Conservation (phyloP, 1,284 basidiomycete genomes). For the Trametes pubescens region DNA sequence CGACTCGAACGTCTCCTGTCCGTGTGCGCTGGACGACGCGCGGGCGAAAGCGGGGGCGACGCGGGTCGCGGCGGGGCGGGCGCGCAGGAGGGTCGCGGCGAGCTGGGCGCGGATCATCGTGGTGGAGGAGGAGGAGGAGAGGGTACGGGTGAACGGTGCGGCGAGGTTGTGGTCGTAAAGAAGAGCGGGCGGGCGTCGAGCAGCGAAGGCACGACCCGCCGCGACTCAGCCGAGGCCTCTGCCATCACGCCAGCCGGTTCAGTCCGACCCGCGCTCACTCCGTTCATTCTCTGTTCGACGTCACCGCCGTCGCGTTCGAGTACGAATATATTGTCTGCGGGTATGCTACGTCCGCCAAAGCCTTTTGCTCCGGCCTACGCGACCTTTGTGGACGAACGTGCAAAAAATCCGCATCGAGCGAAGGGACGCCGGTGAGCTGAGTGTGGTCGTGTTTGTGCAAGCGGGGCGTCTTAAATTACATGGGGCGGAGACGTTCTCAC, state of each 20-base stretch:
- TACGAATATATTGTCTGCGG: neutral
- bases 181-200: slow-evolving; percentile 36
- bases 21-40: slow-evolving; percentile 62
- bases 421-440: slow-evolving; percentile 33
- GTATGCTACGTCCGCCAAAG: neutral
- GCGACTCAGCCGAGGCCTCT: slow-evolving; percentile 38
- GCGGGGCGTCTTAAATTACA: slow-evolving; percentile 30
- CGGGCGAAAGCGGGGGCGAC: slow-evolving; percentile 55
- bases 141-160: slow-evolving; percentile 23
- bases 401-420: slow-evolving; percentile 6
- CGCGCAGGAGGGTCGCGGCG: slow-evolving; percentile 66
- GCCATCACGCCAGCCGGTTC: slow-evolving; percentile 41
- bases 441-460: slow-evolving; percentile 44
- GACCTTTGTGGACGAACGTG: slow-evolving; percentile 2
- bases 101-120: slow-evolving; percentile 53
- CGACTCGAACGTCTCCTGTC: slow-evolving; percentile 92
- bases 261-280: slow-evolving; percentile 36
- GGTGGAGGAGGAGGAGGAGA: slow-evolving; percentile 24
- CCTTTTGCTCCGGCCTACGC: neutral
- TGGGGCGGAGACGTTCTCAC: slow-evolving; percentile 26
- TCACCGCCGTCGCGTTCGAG: slow-evolving; percentile 8
- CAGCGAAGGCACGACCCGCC: slow-evolving; percentile 37
- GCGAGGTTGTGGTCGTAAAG: slow-evolving; percentile 34
- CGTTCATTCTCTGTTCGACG: slow-evolving; percentile 10
- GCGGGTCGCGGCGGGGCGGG: slow-evolving; percentile 52